Base-by-base conservation (phyloP, 2,329 filamentous ascomycete species). In the Clonostachys byssicola region DNA sequence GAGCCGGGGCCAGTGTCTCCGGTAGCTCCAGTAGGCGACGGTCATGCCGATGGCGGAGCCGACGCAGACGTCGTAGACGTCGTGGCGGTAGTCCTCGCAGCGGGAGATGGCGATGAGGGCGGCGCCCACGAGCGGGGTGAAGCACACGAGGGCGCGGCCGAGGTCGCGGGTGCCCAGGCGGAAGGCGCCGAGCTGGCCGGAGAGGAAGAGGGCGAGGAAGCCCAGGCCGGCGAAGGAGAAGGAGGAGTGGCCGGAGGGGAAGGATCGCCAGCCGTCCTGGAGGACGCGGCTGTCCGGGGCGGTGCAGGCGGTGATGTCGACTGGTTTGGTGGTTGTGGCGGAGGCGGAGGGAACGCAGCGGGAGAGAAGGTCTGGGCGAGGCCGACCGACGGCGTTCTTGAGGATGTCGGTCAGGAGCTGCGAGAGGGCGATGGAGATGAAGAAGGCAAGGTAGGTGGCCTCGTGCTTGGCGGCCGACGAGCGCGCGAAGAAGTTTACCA, bases 341-440 rank as follows among this genome's bases (percentile, higher is more conserved):
- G 65, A 71, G 0, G 60, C 34, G 1, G 58, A 69, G 1, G 94
- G 92, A 53, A 88, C 85, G 68, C 94, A 99, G 36, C 94, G 84
- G n/a, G 86, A 83, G 23, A 83, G 61, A 5, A 83, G 62, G 53
- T 83, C 80, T 0, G 80, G 80, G 6, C 80, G 70, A 14, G 91
- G 89, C 12, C 89, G 73, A 9, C 89, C 89, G 23, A 92, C 88
- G 10, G 87, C 80, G 61, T 95, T 96, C 68, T 99, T 99, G 61
- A 97, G 77, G 30, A 92, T 72, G 62, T 97, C 92, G 41, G 94
- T 97, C 40, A 97, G 73, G 64, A 96, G 87, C 6, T 83, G 80
- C 1, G 89, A 86, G 44, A 96, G 75, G 55, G 90, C 75, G 23
- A 97, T 67, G 53, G 85, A 81, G 58, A 92, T 89, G 44, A 85